Evolutionary conservation across 2,329 filamentous ascomycete species (phyloP), one percentile per base, ranked within the genome.

Genomic region (Trichoderma sp.): DNA sequence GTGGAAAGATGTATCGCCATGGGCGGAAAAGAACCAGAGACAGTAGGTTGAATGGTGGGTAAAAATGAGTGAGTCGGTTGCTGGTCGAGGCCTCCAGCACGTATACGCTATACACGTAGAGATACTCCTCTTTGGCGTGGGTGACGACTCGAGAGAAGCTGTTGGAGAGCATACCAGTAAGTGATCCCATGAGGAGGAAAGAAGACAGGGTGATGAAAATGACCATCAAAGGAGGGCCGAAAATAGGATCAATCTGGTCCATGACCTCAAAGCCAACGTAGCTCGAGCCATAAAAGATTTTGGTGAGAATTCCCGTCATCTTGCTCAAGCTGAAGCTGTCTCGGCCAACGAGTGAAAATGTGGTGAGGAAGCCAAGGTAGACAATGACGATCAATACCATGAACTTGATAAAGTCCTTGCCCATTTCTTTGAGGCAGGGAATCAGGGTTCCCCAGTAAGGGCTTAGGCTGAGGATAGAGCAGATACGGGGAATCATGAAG

Each of bases 371-470:
- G 58, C 94, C 93, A 59, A 96, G 81, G 77, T 97, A 97, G 64
- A 97, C 82, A 66, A 97, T 91, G 59, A 93, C 82, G 54, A 96
- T 91, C 30, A 95, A 85, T 1, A 92, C 91, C 80, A 89, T 86
- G 76, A 96, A 97, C 75, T 94, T 94, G 78, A 94, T 79, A 77
- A 97, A 97, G 77, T 97, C 93, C 79, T 94, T 95, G 49, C 91
- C 91, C 94, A 97, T 97, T 77, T 95, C 93, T 77, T 96, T 96
- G 61, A 97, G 84, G 72, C 94, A 96, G 0, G 94, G 94, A 70
- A 97, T 94, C 59, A 96, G 79, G 0, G 91, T 96, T 52, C 93
- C 94, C 86, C 96, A 97, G 77, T 96, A 97, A 1, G 93, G 92
- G 74, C 93, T 93, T 72, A 97, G 80, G 76, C 91, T 95, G 71